A percentile compares a stretch with the other conserved stretches of the same genome.
Evolutionary conservation across 805 yeast genomes (phyloP).

Genomic region (Suhomyces sp.): DNA sequence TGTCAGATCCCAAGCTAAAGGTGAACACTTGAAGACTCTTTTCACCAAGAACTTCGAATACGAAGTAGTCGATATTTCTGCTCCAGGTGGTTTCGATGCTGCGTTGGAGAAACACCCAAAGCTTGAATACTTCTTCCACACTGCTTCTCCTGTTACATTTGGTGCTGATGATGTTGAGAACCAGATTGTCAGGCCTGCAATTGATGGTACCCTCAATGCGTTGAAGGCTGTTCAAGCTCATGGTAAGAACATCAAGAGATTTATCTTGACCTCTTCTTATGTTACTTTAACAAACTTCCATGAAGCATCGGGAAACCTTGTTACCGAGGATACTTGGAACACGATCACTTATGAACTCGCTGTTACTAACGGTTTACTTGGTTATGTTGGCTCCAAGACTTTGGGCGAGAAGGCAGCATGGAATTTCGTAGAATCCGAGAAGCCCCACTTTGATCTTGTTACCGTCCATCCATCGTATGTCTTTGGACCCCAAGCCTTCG

Average conservation of each 20-base stretch:
- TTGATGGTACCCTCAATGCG: conserved; percentile 30
- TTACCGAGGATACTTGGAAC: conserved; percentile 53
- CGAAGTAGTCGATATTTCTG: conserved; percentile 24
- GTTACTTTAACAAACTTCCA: conserved; percentile 19
- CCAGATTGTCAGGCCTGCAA: conserved; percentile 43
- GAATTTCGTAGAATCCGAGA: conserved; percentile 43
- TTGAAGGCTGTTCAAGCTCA: conserved; percentile 17
- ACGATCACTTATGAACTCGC: conserved; percentile 52
- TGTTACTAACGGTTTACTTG: conserved; percentile 37
- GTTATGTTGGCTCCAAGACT: conserved; percentile 61
- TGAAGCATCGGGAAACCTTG: conserved; percentile 26
- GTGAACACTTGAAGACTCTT: conserved; percentile 22
- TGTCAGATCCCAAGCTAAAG: conserved; percentile 42
- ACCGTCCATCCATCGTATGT: conserved; percentile 38
- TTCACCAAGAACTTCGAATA: conserved; percentile 17
- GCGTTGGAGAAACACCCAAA: conserved; percentile 27
- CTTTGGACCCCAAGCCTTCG: conserved; percentile 43
- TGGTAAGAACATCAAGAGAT: conserved; percentile 18
- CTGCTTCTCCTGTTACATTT: conserved; percentile 35
- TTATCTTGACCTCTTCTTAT: conserved; percentile 27
- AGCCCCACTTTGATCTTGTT: conserved; percentile 22
- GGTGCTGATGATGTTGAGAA: conserved; percentile 23
- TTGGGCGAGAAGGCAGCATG: conserved; percentile 64
- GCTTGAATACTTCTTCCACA: conserved; percentile 27
- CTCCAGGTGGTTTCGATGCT: conserved; percentile 27